Base-by-base conservation (phyloP, 1,284 basidiomycete genomes). In the Mycosarcoma maydis region DNA sequence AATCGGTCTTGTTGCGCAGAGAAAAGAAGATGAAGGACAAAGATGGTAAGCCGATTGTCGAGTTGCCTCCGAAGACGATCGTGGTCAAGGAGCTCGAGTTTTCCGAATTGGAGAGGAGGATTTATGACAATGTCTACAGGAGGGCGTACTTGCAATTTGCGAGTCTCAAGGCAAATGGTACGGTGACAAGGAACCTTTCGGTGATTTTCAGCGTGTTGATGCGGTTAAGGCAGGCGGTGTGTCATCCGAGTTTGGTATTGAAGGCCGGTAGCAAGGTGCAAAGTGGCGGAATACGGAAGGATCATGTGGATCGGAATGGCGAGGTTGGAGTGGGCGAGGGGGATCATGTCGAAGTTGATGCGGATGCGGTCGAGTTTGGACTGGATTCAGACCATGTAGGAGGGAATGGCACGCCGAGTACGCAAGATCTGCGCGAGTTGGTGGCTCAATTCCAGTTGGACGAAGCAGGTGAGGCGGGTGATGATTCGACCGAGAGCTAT, bases 21-120 rank as follows among this genome's bases (percentile, higher is more conserved):
- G 94, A 98, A 82, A 98, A 98, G 85, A 90, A 87, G 58, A 96
- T 94, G 51, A 88, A 88, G 40, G 95, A 96, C 83, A 86, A 85
- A 39, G 88, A 94, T 73, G 95, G 95, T 3, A 90, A 91, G 45
- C 87, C 86, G 37, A 97, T 98, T 39, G 92, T 98, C 2, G 88
- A 92, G 54, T 84, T 98, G 3, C 94, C 95, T 0, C 85, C 87
- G 0, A 98, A 98, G 83, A 89, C 90, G 82, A 87, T 91, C 54
- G 67, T 73, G 30, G 67, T 76, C 34, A 54, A 62, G 23, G 48
- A 61, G 20, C 50, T 81, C 26, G 60, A 70, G 9, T 80, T 81
- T 37, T 56, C 64, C 0, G 49, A 53, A 6, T 32, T 76, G n/a
- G 80, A 81, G 65, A 72, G 82, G 24, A 72, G 72, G 47, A 83